These are phyloP conservation scores for Paramecium sexaurelia DNA, from an alignment of 73 alveolate species.

Conservation along the genomic window DNA sequence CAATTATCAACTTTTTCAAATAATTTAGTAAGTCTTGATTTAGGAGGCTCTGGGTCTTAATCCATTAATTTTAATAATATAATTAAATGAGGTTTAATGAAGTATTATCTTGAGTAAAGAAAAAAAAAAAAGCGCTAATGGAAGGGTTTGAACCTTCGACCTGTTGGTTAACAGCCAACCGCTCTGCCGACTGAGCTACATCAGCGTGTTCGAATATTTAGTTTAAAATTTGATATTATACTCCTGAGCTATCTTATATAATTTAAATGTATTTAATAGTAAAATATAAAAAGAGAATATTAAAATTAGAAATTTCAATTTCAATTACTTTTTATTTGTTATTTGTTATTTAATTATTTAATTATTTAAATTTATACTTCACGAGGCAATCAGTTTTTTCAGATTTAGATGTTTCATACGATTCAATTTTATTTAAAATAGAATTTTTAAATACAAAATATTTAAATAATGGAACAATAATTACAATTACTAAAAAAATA, in stretches of 20 bases:
- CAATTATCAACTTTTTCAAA: constrained; percentile 51
- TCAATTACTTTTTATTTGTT: too few species aligned
- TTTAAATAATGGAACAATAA: too few species aligned
- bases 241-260: background rate
- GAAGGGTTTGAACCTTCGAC: constrained; percentile 61
- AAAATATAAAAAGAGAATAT: background rate
- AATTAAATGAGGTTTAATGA: background rate
- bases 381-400: too few species aligned
- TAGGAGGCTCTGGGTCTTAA: constrained; percentile 20
- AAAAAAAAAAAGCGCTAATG: constrained; percentile 54
- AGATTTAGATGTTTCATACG: too few species aligned
- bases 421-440: too few species aligned
- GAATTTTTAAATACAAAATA: too few species aligned
- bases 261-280: background rate
- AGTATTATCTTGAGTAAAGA: background rate
- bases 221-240: background rate
- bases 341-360: too few species aligned
- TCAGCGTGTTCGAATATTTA: background rate
- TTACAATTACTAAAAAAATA: too few species aligned
- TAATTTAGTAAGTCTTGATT: constrained; percentile 17
- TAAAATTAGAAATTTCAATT: too few species aligned
- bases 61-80: background rate
- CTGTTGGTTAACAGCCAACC: constrained; percentile 65
- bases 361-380: too few species aligned
- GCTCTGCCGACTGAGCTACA: constrained; percentile 66